Evolutionary conservation across 768 basidiomycete genomes (phyloP).

Genomic region (Pleurotus eryngii): DNA sequence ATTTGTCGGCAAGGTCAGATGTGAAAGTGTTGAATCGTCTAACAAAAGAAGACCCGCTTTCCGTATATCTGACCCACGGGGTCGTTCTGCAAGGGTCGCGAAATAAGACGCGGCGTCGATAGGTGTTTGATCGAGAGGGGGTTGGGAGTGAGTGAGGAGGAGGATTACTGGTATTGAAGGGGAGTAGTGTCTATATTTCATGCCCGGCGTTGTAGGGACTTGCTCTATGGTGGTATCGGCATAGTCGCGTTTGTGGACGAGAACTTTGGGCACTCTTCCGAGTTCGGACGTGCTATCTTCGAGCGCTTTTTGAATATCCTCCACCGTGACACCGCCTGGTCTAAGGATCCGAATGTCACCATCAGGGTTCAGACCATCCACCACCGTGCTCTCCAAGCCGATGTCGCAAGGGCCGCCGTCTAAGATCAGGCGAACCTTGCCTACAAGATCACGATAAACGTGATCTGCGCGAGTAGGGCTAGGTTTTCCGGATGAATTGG

Average conservation of each 20-base stretch:
- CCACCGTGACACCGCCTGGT: slow-evolving; percentile 90
- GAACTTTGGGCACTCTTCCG: slow-evolving; percentile 47
- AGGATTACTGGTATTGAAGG: slow-evolving; percentile 85
- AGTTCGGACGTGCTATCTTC: slow-evolving; percentile 31
- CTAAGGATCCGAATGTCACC: slow-evolving; percentile 79
- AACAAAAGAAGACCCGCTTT: slow-evolving; percentile 71
- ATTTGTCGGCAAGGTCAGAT: slow-evolving; percentile 18
- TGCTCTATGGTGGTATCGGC: slow-evolving; percentile 63
- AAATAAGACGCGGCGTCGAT: slow-evolving; percentile 36
- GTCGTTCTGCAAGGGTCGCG: slow-evolving; percentile 28
- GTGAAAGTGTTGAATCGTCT: slow-evolving; percentile 50
- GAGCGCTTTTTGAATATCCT: slow-evolving; percentile 71
- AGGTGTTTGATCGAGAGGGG: slow-evolving; percentile 31
- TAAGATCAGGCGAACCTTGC: slow-evolving; percentile 73
- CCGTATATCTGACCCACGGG: slow-evolving; percentile 13
- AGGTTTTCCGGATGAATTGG: slow-evolving; percentile 92
- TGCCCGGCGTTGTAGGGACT: slow-evolving; percentile 92
- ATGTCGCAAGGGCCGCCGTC: slow-evolving; percentile 92
- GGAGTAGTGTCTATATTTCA: slow-evolving; percentile 99
- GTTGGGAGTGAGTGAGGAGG: slow-evolving; percentile 48
- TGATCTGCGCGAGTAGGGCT: slow-evolving; percentile 90
- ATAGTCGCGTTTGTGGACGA: slow-evolving; percentile 82
- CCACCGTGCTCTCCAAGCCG: slow-evolving; percentile 93
- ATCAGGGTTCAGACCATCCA: slow-evolving; percentile 79
- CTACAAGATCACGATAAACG: slow-evolving; percentile 73